These are phyloP conservation scores for Arctostaphylos glauca DNA, from an alignment of 148 eudicot genomes.

Conservation along the genomic window DNA sequence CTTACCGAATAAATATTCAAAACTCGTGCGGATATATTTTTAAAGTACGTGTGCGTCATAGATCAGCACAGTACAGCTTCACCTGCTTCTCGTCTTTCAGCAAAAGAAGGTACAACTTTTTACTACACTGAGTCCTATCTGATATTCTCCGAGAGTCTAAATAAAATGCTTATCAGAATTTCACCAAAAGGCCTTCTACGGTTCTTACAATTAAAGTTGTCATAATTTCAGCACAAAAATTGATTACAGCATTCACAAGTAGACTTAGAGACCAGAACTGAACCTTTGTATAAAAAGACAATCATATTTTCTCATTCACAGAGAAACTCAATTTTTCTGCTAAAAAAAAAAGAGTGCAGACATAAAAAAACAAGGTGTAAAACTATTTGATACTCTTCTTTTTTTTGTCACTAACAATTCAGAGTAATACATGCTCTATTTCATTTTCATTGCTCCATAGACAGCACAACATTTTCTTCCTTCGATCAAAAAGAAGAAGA, in stretches of 20 bases:
- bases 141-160: not conserved
- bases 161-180: not conserved
- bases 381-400: not conserved
- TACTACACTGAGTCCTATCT: not conserved
- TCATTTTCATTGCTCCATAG: not conserved
- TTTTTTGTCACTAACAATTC: not conserved
- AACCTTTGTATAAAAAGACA: not conserved
- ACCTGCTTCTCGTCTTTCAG: too few relatives aligned
- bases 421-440: not conserved
- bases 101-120: not conserved
- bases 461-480: too few relatives aligned
- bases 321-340: too few relatives aligned
- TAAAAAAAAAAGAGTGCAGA: not conserved
- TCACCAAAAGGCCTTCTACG: not conserved
- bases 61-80: not conserved
- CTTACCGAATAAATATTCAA: too few relatives aligned
- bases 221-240: not conserved
- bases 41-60: too few relatives aligned
- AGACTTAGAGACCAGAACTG: not conserved
- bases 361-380: not conserved
- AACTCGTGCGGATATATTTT: too few relatives aligned
- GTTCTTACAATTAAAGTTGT: not conserved
- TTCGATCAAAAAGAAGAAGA: not conserved
- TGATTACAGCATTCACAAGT: not conserved
- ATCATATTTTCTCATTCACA: not conserved